Base-by-base conservation (phyloP, 306 rosid species). In the Quillaja saponaria region DNA sequence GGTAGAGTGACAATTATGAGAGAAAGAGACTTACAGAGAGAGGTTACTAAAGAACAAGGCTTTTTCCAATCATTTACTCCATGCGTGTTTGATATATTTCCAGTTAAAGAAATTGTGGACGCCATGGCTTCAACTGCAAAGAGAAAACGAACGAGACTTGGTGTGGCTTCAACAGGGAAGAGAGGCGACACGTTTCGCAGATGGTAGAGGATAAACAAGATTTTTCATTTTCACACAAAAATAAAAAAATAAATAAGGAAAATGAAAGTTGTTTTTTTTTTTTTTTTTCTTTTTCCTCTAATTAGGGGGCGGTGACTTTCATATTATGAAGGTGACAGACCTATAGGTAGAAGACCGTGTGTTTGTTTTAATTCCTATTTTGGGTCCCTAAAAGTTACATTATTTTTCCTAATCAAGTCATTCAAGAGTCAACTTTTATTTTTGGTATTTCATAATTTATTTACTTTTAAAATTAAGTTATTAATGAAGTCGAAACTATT, bases 51-150 rank as follows among this genome's bases (percentile, higher is more conserved):
- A 58, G 83, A 58, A 63, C 39, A 14, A 20, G 58, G 63, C 28
- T 54, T 81, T 65, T 57, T 76, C 69, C 75, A 44, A 41, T 69
- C 89, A 57, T 66, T 71, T 39, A 63, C 41, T 38, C 82, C 85
- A 31, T 53, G 76, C 6, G 64, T 58, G 58, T 71, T 78, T 6
- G 79, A 68, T 17, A 80, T 14, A 34, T 84, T 87, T 72, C 78
- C 78, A 9, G 81, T 67, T 12, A 80, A 25, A 60, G 91, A 71
- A 53, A 78, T 49, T 25, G 85, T 81, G 67, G 86, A 79, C 49
- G 84, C 86, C 96, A 85, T 54, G 82, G 64, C 51, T 62, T 44
- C 28, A 63, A 37, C 19, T 28, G 31, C 4, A 25, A n/a, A n/a
- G 31, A 25, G 51, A 13, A 20, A 33, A 41, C 4, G 6, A 1